Evolutionary conservation across 495 filamentous ascomycete species (phyloP).

Genomic region (Tuber brumale): DNA sequence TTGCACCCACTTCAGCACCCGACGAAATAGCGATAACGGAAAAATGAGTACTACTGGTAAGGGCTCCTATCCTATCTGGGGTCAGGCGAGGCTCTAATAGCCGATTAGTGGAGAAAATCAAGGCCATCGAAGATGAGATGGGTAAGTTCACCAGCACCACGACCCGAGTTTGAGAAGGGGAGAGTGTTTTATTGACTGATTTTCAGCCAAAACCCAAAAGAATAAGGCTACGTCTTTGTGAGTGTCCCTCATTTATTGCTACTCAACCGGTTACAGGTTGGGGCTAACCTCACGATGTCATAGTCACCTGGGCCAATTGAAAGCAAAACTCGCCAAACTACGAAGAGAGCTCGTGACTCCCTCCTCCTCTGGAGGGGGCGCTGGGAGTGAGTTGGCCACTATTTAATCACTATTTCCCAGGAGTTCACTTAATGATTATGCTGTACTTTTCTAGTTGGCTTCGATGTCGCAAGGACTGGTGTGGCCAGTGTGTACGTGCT

Average conservation of each 20-base stretch:
- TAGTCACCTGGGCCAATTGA: conserved; percentile 72
- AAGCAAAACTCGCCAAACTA: conserved; percentile 96
- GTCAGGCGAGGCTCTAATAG: conserved; percentile 24
- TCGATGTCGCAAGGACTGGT: conserved; percentile 96
- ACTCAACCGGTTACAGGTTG: neutral
- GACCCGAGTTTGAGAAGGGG: conserved; percentile 28
- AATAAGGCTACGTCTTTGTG: conserved; percentile 90
- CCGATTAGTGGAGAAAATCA: conserved; percentile 61
- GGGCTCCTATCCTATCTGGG: conserved; percentile 12
- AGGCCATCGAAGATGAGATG: conserved; percentile 90
- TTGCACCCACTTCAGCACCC: neutral
- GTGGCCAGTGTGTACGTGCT: conserved; percentile 84
- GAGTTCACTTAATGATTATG: conserved; percentile 37
- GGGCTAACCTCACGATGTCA: conserved; percentile 40
- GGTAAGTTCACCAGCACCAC: conserved; percentile 47
- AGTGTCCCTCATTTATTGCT: neutral
- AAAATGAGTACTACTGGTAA: conserved; percentile 40
- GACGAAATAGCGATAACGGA: conserved; percentile 6
- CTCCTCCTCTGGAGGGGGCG: conserved; percentile 67
- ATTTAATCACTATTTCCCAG: neutral
- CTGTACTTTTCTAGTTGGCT: conserved; percentile 58
- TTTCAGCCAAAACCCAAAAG: conserved; percentile 81
- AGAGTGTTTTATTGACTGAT: conserved; percentile 18
- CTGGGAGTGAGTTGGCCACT: conserved; percentile 53
- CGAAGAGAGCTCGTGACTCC: conserved; percentile 93